Percentiles rank a stretch among this genome's conserved stretches.
These are phyloP conservation scores for Gossypium lobatum DNA, from an alignment of 441 rosid genomes.

Conservation along the genomic window DNA sequence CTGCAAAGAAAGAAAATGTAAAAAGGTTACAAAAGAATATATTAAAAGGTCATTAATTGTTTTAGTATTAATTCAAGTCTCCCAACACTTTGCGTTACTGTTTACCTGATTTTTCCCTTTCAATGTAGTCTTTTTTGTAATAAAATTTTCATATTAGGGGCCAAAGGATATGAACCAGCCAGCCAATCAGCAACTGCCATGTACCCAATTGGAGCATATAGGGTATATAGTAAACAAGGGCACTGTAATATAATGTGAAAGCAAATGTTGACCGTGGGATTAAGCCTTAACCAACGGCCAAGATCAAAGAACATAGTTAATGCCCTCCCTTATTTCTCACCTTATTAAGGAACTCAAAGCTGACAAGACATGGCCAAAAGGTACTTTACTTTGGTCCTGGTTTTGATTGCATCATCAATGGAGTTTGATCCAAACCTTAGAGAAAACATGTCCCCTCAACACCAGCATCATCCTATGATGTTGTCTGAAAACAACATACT, in stretches of 20 bases:
- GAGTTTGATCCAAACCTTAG: constrained; percentile 19
- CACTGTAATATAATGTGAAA: background rate
- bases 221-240: background rate
- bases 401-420: constrained; percentile 8
- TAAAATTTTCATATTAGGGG: too few relatives aligned
- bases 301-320: constrained; percentile 16
- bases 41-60: background rate
- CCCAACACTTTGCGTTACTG: background rate
- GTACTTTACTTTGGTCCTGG: background rate
- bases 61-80: background rate
- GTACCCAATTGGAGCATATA: background rate
- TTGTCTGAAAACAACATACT: constrained; percentile 21
- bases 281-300: constrained; percentile 25
- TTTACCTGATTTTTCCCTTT: background rate
- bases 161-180: background rate
- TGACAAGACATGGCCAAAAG: constrained; percentile 3
- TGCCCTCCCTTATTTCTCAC: constrained; percentile 5
- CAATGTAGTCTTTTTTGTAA: too few relatives aligned
- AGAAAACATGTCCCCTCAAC: constrained; percentile 21
- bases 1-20: background rate
- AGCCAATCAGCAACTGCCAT: background rate
- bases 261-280: constrained; percentile 25
- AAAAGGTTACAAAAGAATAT: background rate
- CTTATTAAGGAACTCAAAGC: constrained; percentile 19
- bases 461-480: constrained; percentile 28